Percentiles rank a stretch among this genome's conserved stretches.
phyloP scores from a whole-genome alignment of 2,329 filamentous ascomycete genomes.

The Moelleriella libera region DNA sequence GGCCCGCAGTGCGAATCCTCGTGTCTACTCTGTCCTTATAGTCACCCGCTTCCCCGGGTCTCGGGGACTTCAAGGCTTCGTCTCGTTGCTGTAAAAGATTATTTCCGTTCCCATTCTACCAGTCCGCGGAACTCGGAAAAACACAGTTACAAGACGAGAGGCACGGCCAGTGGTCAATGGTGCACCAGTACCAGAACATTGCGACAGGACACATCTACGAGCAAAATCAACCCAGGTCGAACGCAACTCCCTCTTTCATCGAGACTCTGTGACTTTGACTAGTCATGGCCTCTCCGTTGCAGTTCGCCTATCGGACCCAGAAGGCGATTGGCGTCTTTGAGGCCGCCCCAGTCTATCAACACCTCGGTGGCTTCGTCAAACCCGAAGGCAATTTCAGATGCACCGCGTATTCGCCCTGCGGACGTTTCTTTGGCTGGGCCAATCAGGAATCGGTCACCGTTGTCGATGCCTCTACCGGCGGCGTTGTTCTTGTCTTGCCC shows the following conservation, averaged over 20 bases:
- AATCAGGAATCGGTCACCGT: slow-evolving; percentile 76
- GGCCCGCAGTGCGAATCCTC: too few relatives aligned
- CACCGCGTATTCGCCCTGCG: slow-evolving; percentile 89
- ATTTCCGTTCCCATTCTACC: too few relatives aligned
- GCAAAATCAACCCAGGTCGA: background rate
- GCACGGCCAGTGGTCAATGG: background rate
- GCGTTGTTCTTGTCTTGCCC: slow-evolving; percentile 59
- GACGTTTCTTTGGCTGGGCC: slow-evolving; percentile 92
- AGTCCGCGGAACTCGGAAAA: background rate
- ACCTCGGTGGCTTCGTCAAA: slow-evolving; percentile 69
- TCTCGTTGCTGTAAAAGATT: too few relatives aligned
- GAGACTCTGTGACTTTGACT: slow-evolving; percentile 66
- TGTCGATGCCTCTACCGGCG: slow-evolving; percentile 65
- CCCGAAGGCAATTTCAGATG: slow-evolving; percentile 91
- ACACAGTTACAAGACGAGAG: background rate
- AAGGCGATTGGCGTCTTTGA: slow-evolving; percentile 93
- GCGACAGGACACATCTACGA: background rate
- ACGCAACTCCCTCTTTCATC: slow-evolving; percentile 5
- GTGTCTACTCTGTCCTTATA: too few relatives aligned
- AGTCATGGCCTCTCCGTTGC: slow-evolving; percentile 87
- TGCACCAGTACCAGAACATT: background rate
- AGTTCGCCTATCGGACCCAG: slow-evolving; percentile 94
- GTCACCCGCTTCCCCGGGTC: too few relatives aligned
- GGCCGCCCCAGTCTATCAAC: slow-evolving; percentile 75
- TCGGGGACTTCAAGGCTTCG: too few relatives aligned